phyloP scores from a whole-genome alignment of 2,329 filamentous ascomycete genomes.

The Chaetothyriales sp. region DNA sequence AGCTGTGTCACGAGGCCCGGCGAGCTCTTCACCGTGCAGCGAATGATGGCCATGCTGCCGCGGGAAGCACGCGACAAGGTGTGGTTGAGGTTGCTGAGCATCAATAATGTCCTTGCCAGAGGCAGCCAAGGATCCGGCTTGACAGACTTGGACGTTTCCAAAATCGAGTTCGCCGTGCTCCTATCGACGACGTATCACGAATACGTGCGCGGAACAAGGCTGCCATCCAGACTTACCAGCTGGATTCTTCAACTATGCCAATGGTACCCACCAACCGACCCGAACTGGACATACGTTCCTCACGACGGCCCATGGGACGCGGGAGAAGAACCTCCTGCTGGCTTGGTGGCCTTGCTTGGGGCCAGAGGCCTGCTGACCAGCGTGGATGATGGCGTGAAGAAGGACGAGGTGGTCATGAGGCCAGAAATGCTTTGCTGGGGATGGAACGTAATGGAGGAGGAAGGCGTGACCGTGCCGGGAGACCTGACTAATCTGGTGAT shows the following conservation, averaged over 20 bases:
- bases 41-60: slow-evolving; percentile 13
- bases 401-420: not conserved
- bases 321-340: slow-evolving; percentile 14
- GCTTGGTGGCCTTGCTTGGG: slow-evolving; percentile 12
- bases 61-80: slow-evolving; percentile 4
- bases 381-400: not conserved
- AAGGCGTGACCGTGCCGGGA: slow-evolving; percentile 17
- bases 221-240: slow-evolving; percentile 23
- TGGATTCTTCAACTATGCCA: slow-evolving; percentile 22
- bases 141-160: slow-evolving; percentile 2
- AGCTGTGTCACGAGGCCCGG: slow-evolving; percentile 9
- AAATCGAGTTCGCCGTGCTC: slow-evolving; percentile 11
- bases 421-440: slow-evolving; percentile 26
- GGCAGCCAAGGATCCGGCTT: not conserved
- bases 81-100: slow-evolving; percentile 3
- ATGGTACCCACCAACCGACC: slow-evolving; percentile 20
- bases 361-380: slow-evolving; percentile 7
- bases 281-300: slow-evolving; percentile 19
- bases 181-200: slow-evolving; percentile 14
- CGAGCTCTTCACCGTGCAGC: slow-evolving; percentile 11
- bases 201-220: slow-evolving; percentile 10
- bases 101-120: not conserved
- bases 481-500: slow-evolving; percentile 1
- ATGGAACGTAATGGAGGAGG: slow-evolving; percentile 29
- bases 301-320: slow-evolving; percentile 10